Conservation (phyloP, 164 flowering plant species). For the Hamamelis virginiana region DNA sequence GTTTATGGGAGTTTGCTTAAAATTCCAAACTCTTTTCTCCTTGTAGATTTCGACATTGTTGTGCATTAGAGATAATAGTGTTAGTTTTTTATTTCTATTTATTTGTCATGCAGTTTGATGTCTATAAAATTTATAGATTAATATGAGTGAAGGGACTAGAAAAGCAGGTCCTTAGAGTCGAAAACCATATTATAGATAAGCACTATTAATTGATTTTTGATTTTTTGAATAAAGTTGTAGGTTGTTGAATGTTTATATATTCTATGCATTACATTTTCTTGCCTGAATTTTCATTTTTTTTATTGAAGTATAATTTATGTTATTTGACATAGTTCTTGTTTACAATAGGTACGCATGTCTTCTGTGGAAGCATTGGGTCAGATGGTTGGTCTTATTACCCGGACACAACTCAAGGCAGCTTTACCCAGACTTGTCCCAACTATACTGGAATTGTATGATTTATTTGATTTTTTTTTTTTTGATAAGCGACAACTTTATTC, state of each 20-base stretch:
- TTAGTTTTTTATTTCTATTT: no score
- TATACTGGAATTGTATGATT: conserved; percentile 80
- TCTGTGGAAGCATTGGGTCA: conserved; percentile 94
- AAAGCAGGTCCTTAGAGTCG: no score
- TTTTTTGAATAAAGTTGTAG: neutral
- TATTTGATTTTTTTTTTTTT: neutral
- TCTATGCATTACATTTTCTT: neutral
- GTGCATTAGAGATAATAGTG: no score
- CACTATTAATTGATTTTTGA: no score
- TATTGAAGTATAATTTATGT: neutral
- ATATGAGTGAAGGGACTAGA: no score
- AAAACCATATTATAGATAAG: no score
- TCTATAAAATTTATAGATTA: no score
- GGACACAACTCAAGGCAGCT: conserved; percentile 75
- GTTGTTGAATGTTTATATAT: neutral
- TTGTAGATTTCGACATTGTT: no score
- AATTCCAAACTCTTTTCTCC: no score
- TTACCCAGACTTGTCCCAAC: conserved; percentile 85
- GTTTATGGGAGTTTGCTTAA: no score
- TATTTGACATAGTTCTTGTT: conserved; percentile 13
- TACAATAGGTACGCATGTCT: conserved; percentile 66
- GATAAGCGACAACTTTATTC: no score
- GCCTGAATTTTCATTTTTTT: neutral
- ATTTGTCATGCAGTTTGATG: no score
- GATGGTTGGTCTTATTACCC: conserved; percentile 88